Percentiles rank a stretch among this genome's conserved stretches.
phyloP scores from a whole-genome alignment of 1,284 basidiomycete genomes.

The Phellopilus nigrolimitatus region DNA sequence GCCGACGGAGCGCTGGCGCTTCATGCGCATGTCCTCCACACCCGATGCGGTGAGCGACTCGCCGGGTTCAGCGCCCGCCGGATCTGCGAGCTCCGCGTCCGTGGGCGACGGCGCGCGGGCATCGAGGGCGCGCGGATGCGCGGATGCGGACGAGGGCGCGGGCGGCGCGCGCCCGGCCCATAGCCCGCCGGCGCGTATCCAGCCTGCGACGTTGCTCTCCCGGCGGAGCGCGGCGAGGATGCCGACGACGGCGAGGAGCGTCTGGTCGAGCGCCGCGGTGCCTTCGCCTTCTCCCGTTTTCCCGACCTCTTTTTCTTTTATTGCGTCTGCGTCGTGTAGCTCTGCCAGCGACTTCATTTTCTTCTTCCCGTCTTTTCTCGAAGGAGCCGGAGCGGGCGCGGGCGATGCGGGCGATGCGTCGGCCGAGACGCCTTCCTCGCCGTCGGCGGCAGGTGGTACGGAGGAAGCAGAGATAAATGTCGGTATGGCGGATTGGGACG shows the following conservation, averaged over 20 bases:
- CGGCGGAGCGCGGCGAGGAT: conserved; percentile 55
- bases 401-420: too few species aligned
- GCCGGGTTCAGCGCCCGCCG: too few species aligned
- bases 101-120: conserved; percentile 1
- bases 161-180: conserved; percentile 30
- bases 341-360: conserved; percentile 2
- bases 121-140: background rate
- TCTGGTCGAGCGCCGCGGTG: conserved; percentile 44
- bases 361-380: conserved; percentile 12
- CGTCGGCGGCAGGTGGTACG: too few species aligned
- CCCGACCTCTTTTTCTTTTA: background rate
- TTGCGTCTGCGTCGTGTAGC: background rate
- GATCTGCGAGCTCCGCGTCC: conserved; percentile 9
- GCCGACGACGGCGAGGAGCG: conserved; percentile 67
- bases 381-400: too few species aligned
- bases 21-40: background rate
- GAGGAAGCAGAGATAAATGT: too few species aligned
- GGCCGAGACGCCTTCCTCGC: too few species aligned
- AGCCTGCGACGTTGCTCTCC: conserved; percentile 63
- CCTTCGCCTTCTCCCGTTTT: conserved; percentile 10
- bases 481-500: too few species aligned
- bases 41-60: too few species aligned
- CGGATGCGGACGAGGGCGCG: background rate
- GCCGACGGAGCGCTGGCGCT: conserved; percentile 8
- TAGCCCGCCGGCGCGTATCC: conserved; percentile 58